Conservation (phyloP, 75 land plant genomes). For the Pinus albicaulis region DNA sequence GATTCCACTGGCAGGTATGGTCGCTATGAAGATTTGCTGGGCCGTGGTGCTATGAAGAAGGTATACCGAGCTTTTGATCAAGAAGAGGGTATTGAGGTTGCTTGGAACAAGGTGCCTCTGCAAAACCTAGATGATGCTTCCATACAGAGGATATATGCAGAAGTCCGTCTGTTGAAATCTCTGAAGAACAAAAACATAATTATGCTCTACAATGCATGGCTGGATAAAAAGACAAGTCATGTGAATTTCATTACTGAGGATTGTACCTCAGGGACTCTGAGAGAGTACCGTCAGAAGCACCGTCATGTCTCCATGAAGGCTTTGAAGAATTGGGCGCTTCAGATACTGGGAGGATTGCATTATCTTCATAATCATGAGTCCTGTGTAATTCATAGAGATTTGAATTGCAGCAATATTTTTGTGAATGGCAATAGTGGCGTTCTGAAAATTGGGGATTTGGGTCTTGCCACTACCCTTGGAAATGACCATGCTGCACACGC, state of each 20-base stretch:
- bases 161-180: slow-evolving; percentile 41
- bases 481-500: slow-evolving; percentile 53
- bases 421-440: slow-evolving; percentile 75
- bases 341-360: slow-evolving; percentile 65
- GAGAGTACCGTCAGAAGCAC: slow-evolving; percentile 69
- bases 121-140: slow-evolving; percentile 31
- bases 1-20: slow-evolving; percentile 75
- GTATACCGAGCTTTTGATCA: slow-evolving; percentile 79
- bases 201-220: slow-evolving; percentile 51
- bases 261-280: slow-evolving; percentile 70
- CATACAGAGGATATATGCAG: slow-evolving; percentile 36
- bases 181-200: slow-evolving; percentile 56
- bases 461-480: slow-evolving; percentile 56
- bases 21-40: slow-evolving; percentile 64
- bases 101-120: slow-evolving; percentile 74
- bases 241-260: slow-evolving; percentile 85
- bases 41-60: slow-evolving; percentile 64
- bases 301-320: slow-evolving; percentile 65
- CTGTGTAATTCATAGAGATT: slow-evolving; percentile 79
- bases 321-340: slow-evolving; percentile 70
- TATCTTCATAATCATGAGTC: slow-evolving; percentile 74
- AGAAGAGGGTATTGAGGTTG: slow-evolving; percentile 76
- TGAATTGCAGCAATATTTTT: slow-evolving; percentile 80
- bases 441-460: slow-evolving; percentile 81
- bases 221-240: slow-evolving; percentile 26